Evolutionary conservation across 257 asterid genomes (phyloP).

Genomic region (Verbena officinalis): DNA sequence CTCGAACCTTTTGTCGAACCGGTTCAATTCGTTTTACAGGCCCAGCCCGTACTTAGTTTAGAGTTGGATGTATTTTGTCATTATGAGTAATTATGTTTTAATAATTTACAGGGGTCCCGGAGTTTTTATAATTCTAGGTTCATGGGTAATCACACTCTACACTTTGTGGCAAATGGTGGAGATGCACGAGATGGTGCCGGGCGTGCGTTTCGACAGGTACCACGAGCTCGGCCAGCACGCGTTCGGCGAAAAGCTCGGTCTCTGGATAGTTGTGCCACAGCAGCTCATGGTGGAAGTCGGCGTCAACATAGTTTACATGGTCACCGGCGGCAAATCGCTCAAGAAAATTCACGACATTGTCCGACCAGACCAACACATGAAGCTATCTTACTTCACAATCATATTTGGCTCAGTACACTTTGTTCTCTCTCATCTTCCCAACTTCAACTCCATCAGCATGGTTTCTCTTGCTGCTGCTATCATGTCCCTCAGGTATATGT

Average conservation of each 20-base stretch:
- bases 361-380: conserved; percentile 29
- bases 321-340: conserved; percentile 57
- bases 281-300: conserved; percentile 56
- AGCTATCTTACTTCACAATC: conserved; percentile 39
- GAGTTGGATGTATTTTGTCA: too few relatives aligned
- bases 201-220: conserved; percentile 58
- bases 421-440: conserved; percentile 53
- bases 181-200: conserved; percentile 59
- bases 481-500: conserved; percentile 61
- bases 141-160: conserved; percentile 65
- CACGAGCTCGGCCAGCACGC: conserved; percentile 63
- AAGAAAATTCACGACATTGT: conserved; percentile 39
- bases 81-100: too few relatives aligned
- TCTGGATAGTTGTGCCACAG: conserved; percentile 61
- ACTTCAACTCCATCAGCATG: conserved; percentile 40
- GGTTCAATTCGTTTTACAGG: too few relatives aligned
- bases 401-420: conserved; percentile 53
- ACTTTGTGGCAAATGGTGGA: conserved; percentile 71
- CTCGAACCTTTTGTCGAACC: too few relatives aligned
- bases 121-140: conserved; percentile 36
- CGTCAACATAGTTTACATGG: conserved; percentile 59
- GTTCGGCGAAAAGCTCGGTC: conserved; percentile 54
- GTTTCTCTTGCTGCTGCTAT: conserved; percentile 59
- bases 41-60: too few relatives aligned
- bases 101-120: conserved; percentile 56